Evolutionary conservation across 192 early-diverging fungal genomes (phyloP).

Genomic region (Backusella westeae): DNA sequence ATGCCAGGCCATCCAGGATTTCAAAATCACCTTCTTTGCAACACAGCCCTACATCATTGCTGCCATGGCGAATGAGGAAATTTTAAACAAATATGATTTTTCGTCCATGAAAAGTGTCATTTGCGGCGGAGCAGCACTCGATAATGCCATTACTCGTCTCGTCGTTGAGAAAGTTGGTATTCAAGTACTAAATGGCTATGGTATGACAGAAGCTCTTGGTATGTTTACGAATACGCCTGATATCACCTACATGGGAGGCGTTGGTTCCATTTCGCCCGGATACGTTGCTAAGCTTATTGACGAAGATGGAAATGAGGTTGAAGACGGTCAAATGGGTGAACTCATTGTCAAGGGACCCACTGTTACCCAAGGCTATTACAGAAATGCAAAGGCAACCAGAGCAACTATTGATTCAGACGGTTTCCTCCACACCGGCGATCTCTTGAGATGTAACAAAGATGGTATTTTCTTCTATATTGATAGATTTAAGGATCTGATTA

Average conservation of each 20-base stretch:
- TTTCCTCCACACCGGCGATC: neutral
- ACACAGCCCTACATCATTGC: neutral
- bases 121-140: neutral
- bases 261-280: conserved; percentile 37
- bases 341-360: neutral
- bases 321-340: conserved; percentile 27
- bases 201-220: neutral
- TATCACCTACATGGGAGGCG: conserved; percentile 22
- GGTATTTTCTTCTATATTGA: neutral
- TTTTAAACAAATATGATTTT: neutral
- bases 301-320: conserved; percentile 38
- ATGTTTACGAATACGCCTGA: neutral
- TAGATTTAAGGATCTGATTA: neutral
- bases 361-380: neutral
- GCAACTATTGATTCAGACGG: neutral
- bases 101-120: neutral
- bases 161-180: neutral
- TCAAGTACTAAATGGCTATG: neutral
- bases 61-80: neutral
- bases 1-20: neutral
- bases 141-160: neutral
- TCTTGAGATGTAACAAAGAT: neutral
- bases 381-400: neutral
- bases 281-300: conserved; percentile 41
- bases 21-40: neutral